Percentiles rank a stretch among this genome's conserved stretches.
Conservation (phyloP, 2,329 filamentous ascomycete species). For the Thielaviopsis musarum region DNA sequence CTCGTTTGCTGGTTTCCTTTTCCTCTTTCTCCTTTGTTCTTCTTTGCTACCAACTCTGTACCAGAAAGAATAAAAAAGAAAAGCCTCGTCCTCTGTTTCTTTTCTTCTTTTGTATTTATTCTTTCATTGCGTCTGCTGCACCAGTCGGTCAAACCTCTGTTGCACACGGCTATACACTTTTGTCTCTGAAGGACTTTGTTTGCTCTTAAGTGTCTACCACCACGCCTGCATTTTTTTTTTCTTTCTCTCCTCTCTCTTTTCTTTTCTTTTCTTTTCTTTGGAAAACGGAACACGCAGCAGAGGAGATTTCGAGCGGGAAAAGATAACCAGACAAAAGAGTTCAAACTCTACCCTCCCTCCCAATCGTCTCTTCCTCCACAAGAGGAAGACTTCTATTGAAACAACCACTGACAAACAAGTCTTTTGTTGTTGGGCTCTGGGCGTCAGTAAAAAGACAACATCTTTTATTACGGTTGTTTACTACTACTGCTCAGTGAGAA, state of each 20-base stretch:
- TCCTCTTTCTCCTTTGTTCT: not conserved
- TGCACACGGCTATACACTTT: not conserved
- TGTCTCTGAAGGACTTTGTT: not conserved
- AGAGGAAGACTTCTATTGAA: too few relatives aligned
- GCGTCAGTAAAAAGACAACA: too few relatives aligned
- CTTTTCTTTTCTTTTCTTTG: not conserved
- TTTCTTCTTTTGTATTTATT: not conserved
- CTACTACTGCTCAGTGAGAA: not conserved
- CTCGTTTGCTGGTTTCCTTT: not conserved
- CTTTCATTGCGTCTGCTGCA: not conserved
- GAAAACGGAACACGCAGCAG: not conserved
- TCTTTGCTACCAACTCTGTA: not conserved
- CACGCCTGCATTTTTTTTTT: not conserved
- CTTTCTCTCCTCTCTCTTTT: not conserved
- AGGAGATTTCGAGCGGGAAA: not conserved
- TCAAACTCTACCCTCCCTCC: too few relatives aligned
- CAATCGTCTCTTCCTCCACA: too few relatives aligned
- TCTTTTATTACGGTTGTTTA: too few relatives aligned
- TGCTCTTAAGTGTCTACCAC: not conserved
- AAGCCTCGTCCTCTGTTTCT: not conserved
- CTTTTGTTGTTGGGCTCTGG: too few relatives aligned
- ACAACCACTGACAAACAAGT: too few relatives aligned
- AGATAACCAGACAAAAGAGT: not conserved
- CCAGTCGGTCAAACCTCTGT: not conserved
- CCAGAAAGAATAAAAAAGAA: not conserved